Evolutionary conservation across 2,329 filamentous ascomycete species (phyloP), one percentile per base, ranked within the genome.

Genomic region (Neoascochyta sp.): DNA sequence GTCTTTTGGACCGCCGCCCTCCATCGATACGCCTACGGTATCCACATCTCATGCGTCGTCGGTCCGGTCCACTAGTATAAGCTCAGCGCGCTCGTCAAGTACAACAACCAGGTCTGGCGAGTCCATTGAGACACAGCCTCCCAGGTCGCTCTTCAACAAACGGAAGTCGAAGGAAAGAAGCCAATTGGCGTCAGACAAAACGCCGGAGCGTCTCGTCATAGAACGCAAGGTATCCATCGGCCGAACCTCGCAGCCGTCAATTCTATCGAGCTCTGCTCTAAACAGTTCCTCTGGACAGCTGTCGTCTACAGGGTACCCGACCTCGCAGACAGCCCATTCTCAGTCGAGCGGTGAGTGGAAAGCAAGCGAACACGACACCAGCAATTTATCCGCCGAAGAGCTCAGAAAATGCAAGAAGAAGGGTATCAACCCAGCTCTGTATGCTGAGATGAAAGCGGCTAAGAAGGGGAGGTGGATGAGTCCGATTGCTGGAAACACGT

Each of bases 361-460:
- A 20, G 52, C 62, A 17, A 66, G 62, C 27, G 53, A 56, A n/a
- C 62, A 54, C 24, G 64, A 68, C 31, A 63, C 47, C 9, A 63
- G 56, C 32, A 39, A 41, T 5, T 33, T 69, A 34, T 64, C 54
- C 15, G 55, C 63, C 8, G 58, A 64, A 29, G 62, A 70, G 24
- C 48, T 69, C 23, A 60, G 62, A 34, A 68, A 67, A 40, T 57
- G 67, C 46, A 52, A 57, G 43, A 66, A 67, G 46, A 71, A 70
- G 43, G 66, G 68, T 2, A 66, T 71, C 41, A 68, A 71, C 36
- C 67, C 66, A 9, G 54, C 63, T 7, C 37, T 70, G 27, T 70
- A 65, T 37, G 61, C 65, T 9, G 68, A 71, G 47, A 71, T 71
- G 67, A 65, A 67, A 40, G 63, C 66, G 15, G 64, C 62, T 13